These are phyloP conservation scores for Fusarium foetens DNA, from an alignment of 2,329 filamentous ascomycete species.

Conservation along the genomic window DNA sequence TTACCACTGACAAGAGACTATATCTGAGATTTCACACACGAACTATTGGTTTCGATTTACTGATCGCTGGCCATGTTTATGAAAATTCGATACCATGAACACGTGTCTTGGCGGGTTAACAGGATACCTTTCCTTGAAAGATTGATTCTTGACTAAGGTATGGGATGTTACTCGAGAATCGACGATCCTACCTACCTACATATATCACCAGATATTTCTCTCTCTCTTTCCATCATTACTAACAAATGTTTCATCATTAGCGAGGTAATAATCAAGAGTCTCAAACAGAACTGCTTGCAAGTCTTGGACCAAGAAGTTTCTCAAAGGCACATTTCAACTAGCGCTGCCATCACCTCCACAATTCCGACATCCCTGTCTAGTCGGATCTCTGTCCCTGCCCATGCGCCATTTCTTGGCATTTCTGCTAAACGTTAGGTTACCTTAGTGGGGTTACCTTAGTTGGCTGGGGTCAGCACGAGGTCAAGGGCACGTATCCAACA, in stretches of 20 bases:
- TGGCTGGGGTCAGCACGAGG: conserved; percentile 27
- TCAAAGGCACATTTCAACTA: conserved; percentile 7
- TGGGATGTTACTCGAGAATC: background rate
- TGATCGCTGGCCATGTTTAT: background rate
- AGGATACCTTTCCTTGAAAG: background rate
- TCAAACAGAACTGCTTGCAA: background rate
- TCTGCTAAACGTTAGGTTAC: conserved; percentile 1
- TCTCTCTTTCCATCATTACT: background rate
- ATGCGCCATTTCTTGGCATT: conserved; percentile 42
- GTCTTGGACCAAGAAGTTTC: background rate
- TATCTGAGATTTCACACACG: background rate
- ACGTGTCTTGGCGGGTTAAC: conserved; percentile 9
- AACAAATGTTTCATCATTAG: background rate
- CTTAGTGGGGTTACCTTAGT: conserved; percentile 4
- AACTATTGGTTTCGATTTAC: background rate
- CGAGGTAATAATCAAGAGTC: background rate
- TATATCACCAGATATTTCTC: background rate
- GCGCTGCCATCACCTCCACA: conserved; percentile 28
- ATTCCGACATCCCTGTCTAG: conserved; percentile 37
- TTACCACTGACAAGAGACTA: background rate
- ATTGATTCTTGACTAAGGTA: background rate
- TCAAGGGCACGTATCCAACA: conserved; percentile 17
- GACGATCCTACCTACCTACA: too few species aligned
- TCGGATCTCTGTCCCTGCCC: conserved; percentile 31
- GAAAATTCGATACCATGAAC: conserved; percentile 1